Evolutionary conservation across 2,329 filamentous ascomycete species (phyloP).

Genomic region (Penicillium aurantiogriseum): DNA sequence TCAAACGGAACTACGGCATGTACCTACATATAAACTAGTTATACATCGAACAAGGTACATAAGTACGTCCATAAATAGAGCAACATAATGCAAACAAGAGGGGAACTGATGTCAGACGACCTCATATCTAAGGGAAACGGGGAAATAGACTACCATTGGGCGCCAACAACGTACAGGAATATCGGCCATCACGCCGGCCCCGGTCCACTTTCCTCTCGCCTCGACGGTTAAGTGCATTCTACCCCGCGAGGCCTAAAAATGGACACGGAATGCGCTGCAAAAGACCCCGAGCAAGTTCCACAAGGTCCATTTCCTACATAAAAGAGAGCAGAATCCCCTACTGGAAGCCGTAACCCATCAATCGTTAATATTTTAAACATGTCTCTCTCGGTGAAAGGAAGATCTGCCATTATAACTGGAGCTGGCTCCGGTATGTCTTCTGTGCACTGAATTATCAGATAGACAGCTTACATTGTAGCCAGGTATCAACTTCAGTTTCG

Average conservation of each 20-base stretch:
- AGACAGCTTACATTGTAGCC: not conserved
- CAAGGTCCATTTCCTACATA: constrained; percentile 13
- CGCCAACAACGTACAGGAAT: not conserved
- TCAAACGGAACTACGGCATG: not conserved
- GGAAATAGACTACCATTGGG: not conserved
- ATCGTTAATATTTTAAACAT: constrained; percentile 21
- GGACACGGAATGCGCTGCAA: constrained; percentile 15
- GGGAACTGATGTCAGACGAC: not conserved
- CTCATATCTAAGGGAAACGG: not conserved
- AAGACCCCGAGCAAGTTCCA: constrained; percentile 15
- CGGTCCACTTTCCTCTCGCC: constrained; percentile 9
- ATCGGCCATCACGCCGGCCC: constrained; percentile 14
- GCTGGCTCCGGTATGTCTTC: constrained; percentile 50
- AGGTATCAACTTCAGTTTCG: constrained; percentile 50
- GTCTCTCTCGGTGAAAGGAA: constrained; percentile 44
- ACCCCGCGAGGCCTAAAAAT: constrained; percentile 10
- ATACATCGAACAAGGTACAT: not conserved
- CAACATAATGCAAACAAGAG: not conserved
- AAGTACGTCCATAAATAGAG: not conserved
- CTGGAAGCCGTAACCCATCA: not conserved
- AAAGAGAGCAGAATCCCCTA: constrained; percentile 6
- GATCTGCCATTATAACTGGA: constrained; percentile 55
- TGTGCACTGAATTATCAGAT: not conserved
- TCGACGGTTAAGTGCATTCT: constrained; percentile 11
- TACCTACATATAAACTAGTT: not conserved